Base-by-base conservation (phyloP, 148 eudicot species). In the Amaranthus cruentus region DNA sequence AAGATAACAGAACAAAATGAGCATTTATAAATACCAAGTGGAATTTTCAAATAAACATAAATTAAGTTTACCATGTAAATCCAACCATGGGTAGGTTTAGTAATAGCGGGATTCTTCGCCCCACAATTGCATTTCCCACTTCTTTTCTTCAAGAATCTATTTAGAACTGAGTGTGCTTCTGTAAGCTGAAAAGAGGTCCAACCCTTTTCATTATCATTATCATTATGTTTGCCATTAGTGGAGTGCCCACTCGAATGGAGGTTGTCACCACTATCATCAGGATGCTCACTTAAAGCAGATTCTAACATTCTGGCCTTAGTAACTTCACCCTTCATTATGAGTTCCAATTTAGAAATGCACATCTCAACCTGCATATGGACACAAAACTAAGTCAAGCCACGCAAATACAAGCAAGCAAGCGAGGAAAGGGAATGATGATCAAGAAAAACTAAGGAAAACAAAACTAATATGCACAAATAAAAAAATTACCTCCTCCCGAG, bases 81-180 rank as follows among this genome's bases (percentile, higher is more conserved):
- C 97, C 96, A 88, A 73, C 99, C 97, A 80, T 85, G 89, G 56
- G 88, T 83, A 66, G 99, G 97, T 73, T 85, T 96, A 68, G 52
- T 85, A 71, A 92, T 83, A 76, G 77, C 68, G 18, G 97, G 94
- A 79, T 84, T 96, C 58, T 75, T 83, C 14, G 77, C 68, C 0
- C 48, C 8, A 55, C 99, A 95, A 9, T 70, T 77, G 79, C 99
- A 96, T 74, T 75, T 74, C 5, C 2, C 61, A 9, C 5, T 43
- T 51, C 68, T 86, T n/a, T 49, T 79, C 84, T 72, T 83, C 21
- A 92, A 66, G 77, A 96, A 84, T 50, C 74, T 77, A 71, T 84
- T 73, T 78, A 96, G 63, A 63, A 87, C 83, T 6, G 84, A 64
- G 72, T 75, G 78, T 5, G 96, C 94, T 82, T 96, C 99, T 21